Evolutionary conservation across 148 eudicot species (phyloP).

Genomic region (Agrostemma githago): DNA sequence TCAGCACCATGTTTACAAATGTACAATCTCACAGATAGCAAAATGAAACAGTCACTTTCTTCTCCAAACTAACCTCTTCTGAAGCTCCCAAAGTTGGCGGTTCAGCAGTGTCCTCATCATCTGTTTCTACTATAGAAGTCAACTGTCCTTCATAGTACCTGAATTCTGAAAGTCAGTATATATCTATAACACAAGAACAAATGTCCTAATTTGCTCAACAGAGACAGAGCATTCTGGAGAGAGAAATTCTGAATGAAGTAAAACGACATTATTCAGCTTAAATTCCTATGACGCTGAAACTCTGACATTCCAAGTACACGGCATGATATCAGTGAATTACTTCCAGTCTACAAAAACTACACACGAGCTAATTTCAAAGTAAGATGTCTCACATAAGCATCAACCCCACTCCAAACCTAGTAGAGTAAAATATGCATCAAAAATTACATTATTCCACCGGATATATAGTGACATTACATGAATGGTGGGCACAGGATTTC

Average conservation of each 20-base stretch:
- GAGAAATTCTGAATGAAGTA: not conserved
- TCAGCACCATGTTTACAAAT: not conserved
- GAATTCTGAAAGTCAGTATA: conserved; percentile 11
- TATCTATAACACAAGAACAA: conserved; percentile 6
- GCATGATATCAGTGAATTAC: not conserved
- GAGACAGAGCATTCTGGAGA: not conserved
- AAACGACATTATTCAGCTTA: not conserved
- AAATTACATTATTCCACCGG: not conserved
- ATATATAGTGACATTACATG: not conserved
- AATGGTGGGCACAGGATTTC: not conserved
- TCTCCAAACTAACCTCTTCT: conserved; percentile 42
- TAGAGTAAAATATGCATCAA: not conserved
- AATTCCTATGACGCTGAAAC: not conserved
- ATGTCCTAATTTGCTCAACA: not conserved
- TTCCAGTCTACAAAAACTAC: not conserved
- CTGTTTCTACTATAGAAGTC: conserved; percentile 60
- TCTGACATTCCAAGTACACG: not conserved
- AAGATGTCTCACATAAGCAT: not conserved
- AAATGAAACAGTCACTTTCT: conserved; percentile 2
- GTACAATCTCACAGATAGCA: not conserved
- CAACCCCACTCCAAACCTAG: not conserved
- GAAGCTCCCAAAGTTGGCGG: conserved; percentile 56
- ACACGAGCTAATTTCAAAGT: not conserved
- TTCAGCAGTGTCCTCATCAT: conserved; percentile 42
- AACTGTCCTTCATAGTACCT: conserved; percentile 94